These are phyloP conservation scores for Pyrenochaeta sp. DNA, from an alignment of 2,329 filamentous ascomycete genomes.

Conservation along the genomic window DNA sequence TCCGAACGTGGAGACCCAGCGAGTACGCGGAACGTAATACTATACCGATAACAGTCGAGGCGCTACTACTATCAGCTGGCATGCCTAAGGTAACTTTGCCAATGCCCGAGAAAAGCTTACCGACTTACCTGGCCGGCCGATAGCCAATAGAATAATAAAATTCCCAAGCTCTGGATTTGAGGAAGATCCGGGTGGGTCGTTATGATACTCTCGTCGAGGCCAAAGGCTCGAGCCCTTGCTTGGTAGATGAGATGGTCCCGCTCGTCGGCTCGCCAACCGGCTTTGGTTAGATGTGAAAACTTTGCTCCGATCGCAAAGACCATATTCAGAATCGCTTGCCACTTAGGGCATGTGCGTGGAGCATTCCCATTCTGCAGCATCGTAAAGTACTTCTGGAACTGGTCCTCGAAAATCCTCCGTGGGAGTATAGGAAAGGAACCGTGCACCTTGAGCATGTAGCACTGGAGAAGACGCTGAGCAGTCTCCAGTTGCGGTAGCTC, in stretches of 20 bases:
- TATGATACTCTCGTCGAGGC: conserved; percentile 37
- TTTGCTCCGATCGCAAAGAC: conserved; percentile 55
- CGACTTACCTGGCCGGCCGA: conserved; percentile 52
- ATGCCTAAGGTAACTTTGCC: not conserved
- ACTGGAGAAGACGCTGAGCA: conserved; percentile 45
- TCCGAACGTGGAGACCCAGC: conserved; percentile 52
- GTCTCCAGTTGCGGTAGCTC: conserved; percentile 42
- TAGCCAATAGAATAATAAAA: conserved; percentile 53
- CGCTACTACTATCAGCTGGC: conserved; percentile 35
- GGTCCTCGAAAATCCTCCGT: conserved; percentile 40
- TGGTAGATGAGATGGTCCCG: conserved; percentile 51
- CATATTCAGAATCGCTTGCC: conserved; percentile 53
- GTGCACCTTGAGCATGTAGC: conserved; percentile 52
- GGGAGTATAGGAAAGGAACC: conserved; percentile 50
- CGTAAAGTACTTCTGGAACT: conserved; percentile 46
- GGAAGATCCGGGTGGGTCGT: conserved; percentile 48
- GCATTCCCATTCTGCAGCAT: conserved; percentile 28
- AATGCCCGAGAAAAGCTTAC: conserved; percentile 32
- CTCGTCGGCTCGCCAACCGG: conserved; percentile 33
- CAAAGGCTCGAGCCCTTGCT: conserved; percentile 47
- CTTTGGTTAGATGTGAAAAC: conserved; percentile 46
- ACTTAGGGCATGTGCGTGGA: conserved; percentile 34
- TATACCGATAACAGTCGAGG: conserved; percentile 50
- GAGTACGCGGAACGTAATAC: conserved; percentile 49
- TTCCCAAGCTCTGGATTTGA: conserved; percentile 50